Percentiles rank a stretch among this genome's conserved stretches.
Conservation (phyloP, 805 yeast genomes). For the Metschnikowia proteae region DNA sequence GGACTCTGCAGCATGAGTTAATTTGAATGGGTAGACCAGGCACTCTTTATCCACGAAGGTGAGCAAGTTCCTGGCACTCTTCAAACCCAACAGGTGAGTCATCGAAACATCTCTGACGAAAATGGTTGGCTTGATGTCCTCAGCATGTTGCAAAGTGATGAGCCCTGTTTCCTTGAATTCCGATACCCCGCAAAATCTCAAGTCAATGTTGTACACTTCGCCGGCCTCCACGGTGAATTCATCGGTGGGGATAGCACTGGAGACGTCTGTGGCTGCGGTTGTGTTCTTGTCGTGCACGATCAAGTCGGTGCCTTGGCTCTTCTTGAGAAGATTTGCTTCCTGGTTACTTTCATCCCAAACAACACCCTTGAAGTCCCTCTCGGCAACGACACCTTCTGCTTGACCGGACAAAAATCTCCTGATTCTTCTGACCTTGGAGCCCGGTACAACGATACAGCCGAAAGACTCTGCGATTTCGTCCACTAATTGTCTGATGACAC, state of each 20-base stretch:
- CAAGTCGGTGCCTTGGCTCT: conserved; percentile 19
- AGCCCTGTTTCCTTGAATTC: conserved; percentile 58
- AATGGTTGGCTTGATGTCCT: conserved; percentile 65
- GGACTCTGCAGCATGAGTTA: conserved; percentile 60
- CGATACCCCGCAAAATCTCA: conserved; percentile 68
- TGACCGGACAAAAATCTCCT: conserved; percentile 96
- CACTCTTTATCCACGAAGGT: conserved; percentile 64
- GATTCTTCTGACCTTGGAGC: conserved; percentile 86
- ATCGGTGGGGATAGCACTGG: conserved; percentile 67
- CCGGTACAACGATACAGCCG: conserved; percentile 85
- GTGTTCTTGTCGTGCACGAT: conserved; percentile 13
- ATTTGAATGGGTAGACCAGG: conserved; percentile 90
- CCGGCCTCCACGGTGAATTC: conserved; percentile 73
- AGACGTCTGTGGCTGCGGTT: conserved; percentile 21
- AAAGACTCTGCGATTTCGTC: conserved; percentile 83
- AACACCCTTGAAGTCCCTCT: conserved; percentile 88
- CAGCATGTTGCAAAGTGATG: conserved; percentile 63
- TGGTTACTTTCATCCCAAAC: conserved; percentile 82
- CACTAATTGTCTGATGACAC: conserved; percentile 66
- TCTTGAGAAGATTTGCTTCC: conserved; percentile 53
- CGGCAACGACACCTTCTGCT: conserved; percentile 87
- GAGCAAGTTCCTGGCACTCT: conserved; percentile 67
- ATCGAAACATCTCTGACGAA: conserved; percentile 86
- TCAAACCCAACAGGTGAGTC: conserved; percentile 69
- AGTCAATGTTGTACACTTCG: conserved; percentile 82